Evolutionary conservation across 805 yeast species (phyloP), one percentile per base, ranked within the genome.

Genomic region (Scheffersomyces ergatensis): DNA sequence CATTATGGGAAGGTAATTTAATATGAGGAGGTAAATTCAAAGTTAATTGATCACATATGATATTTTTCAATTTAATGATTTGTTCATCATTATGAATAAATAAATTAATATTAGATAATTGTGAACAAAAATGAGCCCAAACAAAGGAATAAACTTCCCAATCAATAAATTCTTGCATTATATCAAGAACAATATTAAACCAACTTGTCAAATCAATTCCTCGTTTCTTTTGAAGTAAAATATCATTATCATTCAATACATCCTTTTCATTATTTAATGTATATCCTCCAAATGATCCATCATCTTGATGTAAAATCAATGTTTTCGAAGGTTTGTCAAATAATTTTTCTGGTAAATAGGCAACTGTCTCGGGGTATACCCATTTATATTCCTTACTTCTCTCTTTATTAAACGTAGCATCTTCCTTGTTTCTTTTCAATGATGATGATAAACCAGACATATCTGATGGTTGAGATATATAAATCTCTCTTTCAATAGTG

Each of bases 81-180:
- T 67, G 70, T 4, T 59, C 59, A 3, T 44, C 41, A n/a, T 54
- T 57, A 3, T 65, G 59, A 25, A 63, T 58, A 47, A 83, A 83
- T 7, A 87, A 61, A 12, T 60, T 61, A 46, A 80, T 55, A 49
- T 80, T 82, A 9, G 85, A 68, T 23, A 87, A 53, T 51, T 86
- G 95, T 0, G 87, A 77, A 50, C 89, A 81, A 39, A 85, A 69
- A 57, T 84, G 88, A 0, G 85, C 78, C 69, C 83, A 66, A 1
- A 80, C 58, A 51, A 70, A 83, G 0, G 89, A 79, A 56, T 82
- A 86, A 0, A 79, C 55, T 46, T 84, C 92, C 93, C 92, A 86
- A 44, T 76, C 74, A 14, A 76, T 67, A 30, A 80, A 80, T 3
- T 67, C 65, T 11, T 74, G 74, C 47, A 85, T 53, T 0, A 82